Evolutionary conservation across 2,329 filamentous ascomycete genomes (phyloP).

Genomic region (Parasarocladium wereldwijsianum): DNA sequence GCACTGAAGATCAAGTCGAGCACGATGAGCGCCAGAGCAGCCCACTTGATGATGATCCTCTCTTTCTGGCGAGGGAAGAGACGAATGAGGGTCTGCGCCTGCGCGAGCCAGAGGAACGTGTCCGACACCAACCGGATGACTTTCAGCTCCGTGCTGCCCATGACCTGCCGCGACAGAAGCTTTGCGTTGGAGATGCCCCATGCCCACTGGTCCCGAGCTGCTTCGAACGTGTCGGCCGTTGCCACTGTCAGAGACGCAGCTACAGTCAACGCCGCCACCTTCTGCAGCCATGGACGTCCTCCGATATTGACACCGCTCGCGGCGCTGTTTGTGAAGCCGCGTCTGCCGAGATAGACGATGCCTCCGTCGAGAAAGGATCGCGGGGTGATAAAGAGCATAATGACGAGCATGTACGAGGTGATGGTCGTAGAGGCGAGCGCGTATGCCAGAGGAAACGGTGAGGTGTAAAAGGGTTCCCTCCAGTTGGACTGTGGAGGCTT

Average conservation of each 20-base stretch:
- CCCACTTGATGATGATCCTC: constrained; percentile 98
- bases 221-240: constrained; percentile 77
- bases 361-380: constrained; percentile 83
- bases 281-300: constrained; percentile 86
- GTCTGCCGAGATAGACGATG: constrained; percentile 63
- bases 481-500: constrained; percentile 44
- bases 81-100: constrained; percentile 91
- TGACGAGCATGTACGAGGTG: constrained; percentile 79
- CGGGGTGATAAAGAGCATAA: constrained; percentile 90
- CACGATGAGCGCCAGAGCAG: constrained; percentile 83
- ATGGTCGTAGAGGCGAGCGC: constrained; percentile 84
- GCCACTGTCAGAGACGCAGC: constrained; percentile 85
- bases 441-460: constrained; percentile 84
- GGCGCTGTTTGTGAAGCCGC: constrained; percentile 75
- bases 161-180: constrained; percentile 61
- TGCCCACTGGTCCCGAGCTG: constrained; percentile 69
- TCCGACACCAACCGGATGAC: constrained; percentile 87
- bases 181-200: constrained; percentile 67
- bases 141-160: constrained; percentile 74
- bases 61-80: constrained; percentile 93
- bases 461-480: constrained; percentile 82
- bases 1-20: constrained; percentile 84
- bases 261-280: constrained; percentile 58
- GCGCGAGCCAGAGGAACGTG: constrained; percentile 92
- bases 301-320: constrained; percentile 72